Evolutionary conservation across 2,329 filamentous ascomycete genomes (phyloP), one percentile per base, ranked within the genome.

Genomic region (Colletotrichum liaoningense): DNA sequence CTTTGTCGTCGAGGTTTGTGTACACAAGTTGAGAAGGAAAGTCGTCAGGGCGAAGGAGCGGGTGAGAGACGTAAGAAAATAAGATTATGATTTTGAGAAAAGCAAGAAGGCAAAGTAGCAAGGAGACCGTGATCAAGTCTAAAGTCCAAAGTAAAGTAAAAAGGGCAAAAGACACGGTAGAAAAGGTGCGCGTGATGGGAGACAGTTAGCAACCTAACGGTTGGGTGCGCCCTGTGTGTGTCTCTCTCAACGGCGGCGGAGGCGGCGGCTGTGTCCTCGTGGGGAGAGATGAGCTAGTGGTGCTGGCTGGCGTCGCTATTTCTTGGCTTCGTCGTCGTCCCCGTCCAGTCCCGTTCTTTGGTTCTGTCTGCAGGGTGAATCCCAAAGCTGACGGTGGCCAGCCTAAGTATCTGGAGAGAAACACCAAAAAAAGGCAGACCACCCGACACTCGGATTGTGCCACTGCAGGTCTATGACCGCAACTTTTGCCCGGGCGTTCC

Each of bases 251-350:
- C 62, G 71, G 71, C 71, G 59, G 70, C 62, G 30, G 46, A 63
- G 60, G 60, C 67, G 66, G 69, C 66, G 69, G 70, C 70, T 71
- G 67, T 71, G 71, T 71, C 60, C 42, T 73, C 71, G 56, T 66
- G 71, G 67, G 62, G 35, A 42, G 62, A 70, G 52, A 46, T 28
- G 38, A 57, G 56, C 60, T 73, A 73, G 71, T 49, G 67, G 49
- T 62, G 56, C 62, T 73, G 42, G 65, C 42, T 49, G 55, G 14
- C n/a, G 22, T 54, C 24, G 24, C 30, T 66, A 52, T 33, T 57
- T 35, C 63, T 56, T 66, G 52, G 52, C 63, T 38, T 19, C 24
- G 63, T 58, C 63, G 22, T 52, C 35, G 22, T 62, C 22, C 22
- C 54, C 54, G 42, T 49, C 42, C 42, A 49, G 35, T 26, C 14